Percentiles rank a stretch among this genome's conserved stretches.
Evolutionary conservation across 2,329 filamentous ascomycete species (phyloP).

Genomic region (Ophiocordyceps australis): DNA sequence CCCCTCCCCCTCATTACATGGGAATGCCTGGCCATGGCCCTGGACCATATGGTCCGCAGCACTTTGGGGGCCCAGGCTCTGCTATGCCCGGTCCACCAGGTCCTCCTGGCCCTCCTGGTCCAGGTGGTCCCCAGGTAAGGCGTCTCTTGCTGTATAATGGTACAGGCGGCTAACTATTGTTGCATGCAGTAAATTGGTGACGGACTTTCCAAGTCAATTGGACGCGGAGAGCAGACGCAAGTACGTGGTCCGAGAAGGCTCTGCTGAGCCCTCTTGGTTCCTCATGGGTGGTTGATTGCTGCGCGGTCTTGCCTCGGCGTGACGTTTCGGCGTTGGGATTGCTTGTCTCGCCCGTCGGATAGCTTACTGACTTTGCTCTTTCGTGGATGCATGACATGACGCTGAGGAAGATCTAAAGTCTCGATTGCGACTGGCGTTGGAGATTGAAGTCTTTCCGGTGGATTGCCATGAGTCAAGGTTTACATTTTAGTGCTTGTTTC

Average conservation of each 20-base stretch:
- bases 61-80: conserved; percentile 14
- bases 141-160: too few species aligned
- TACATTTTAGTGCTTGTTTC: conserved; percentile 10
- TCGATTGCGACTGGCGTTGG: conserved; percentile 22
- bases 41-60: conserved; percentile 21
- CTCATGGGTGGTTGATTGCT: conserved; percentile 6
- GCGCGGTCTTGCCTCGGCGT: conserved; percentile 6
- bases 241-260: conserved; percentile 4
- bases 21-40: conserved; percentile 24
- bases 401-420: too few species aligned
- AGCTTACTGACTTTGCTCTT: conserved; percentile 11
- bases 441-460: conserved; percentile 17
- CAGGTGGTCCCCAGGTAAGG: conserved; percentile 21
- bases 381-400: too few species aligned
- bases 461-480: conserved; percentile 19
- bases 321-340: conserved; percentile 11
- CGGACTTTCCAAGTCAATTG: neutral
- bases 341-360: conserved; percentile 9
- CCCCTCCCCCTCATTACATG: conserved; percentile 40
- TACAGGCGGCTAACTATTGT: neutral
- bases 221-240: conserved; percentile 1
- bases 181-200: conserved; percentile 3
- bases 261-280: conserved; percentile 8
- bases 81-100: conserved; percentile 18
- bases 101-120: conserved; percentile 16